Evolutionary conservation across 805 yeast species (phyloP).

Genomic region (Ogataea ganodermae): DNA sequence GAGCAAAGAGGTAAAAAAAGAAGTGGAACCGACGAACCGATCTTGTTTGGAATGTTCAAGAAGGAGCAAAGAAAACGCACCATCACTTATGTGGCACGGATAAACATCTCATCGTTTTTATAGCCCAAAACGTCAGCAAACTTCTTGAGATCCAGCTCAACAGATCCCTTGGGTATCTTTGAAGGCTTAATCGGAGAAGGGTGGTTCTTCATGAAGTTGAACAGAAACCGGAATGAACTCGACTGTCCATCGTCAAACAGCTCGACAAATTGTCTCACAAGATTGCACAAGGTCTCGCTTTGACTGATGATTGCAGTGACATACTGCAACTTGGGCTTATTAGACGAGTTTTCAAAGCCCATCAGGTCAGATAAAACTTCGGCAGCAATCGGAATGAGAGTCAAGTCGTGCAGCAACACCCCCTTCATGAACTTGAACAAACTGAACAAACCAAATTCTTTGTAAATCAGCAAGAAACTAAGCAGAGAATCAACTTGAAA

Average conservation of each 20-base stretch:
- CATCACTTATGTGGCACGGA: slow-evolving; percentile 4
- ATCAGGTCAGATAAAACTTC: slow-evolving; percentile 26
- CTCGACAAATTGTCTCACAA: slow-evolving; percentile 36
- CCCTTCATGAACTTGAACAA: slow-evolving; percentile 39
- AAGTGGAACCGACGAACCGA: not conserved
- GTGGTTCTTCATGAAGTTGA: slow-evolving; percentile 29
- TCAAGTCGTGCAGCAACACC: slow-evolving; percentile 37
- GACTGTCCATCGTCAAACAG: slow-evolving; percentile 36
- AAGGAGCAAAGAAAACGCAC: not conserved
- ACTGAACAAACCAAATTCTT: slow-evolving; percentile 42
- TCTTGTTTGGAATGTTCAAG: not conserved
- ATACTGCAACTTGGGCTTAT: slow-evolving; percentile 16
- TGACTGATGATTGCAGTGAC: slow-evolving; percentile 24
- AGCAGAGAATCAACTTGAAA: slow-evolving; percentile 23
- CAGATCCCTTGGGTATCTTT: slow-evolving; percentile 32
- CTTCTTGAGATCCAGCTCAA: slow-evolving; percentile 24
- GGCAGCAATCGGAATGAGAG: slow-evolving; percentile 30
- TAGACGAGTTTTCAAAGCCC: slow-evolving; percentile 14
- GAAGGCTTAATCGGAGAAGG: slow-evolving; percentile 39
- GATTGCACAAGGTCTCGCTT: slow-evolving; percentile 31
- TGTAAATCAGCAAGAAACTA: slow-evolving; percentile 27
- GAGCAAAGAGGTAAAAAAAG: not conserved
- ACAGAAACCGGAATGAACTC: slow-evolving; percentile 29
- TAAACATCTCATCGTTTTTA: slow-evolving; percentile 9
- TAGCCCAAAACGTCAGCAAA: slow-evolving; percentile 18